Evolutionary conservation across 164 flowering plant species (phyloP).

Genomic region (Sextonia rubra): DNA sequence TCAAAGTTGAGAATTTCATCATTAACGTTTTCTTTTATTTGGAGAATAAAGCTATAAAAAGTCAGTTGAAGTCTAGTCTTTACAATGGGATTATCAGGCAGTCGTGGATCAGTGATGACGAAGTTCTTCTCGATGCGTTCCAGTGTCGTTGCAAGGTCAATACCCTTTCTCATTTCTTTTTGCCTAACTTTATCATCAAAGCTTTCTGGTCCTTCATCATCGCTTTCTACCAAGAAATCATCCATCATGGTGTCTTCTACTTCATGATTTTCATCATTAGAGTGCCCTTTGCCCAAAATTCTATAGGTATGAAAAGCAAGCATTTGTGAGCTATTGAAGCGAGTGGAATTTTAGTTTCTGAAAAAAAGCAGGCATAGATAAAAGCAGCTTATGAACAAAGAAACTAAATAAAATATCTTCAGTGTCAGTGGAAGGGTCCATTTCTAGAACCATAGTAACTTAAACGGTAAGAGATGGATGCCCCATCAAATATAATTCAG

Average conservation of each 20-base stretch:
- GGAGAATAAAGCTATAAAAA: background rate
- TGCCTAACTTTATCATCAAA: conserved; percentile 66
- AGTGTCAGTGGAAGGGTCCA: too few species aligned
- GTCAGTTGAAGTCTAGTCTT: conserved; percentile 17
- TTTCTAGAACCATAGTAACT: too few species aligned
- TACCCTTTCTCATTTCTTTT: conserved; percentile 91
- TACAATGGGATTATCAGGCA: conserved; percentile 99
- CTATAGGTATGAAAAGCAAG: conserved; percentile 26
- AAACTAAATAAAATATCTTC: too few species aligned
- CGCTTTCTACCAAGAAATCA: conserved; percentile 29
- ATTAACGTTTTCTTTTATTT: too few species aligned
- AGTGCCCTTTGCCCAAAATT: conserved; percentile 44
- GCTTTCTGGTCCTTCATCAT: conserved; percentile 64
- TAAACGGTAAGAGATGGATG: too few species aligned
- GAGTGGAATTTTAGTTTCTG: background rate
- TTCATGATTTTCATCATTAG: conserved; percentile 16
- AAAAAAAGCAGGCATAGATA: background rate
- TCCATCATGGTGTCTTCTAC: conserved; percentile 22
- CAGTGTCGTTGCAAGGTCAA: conserved; percentile 95
- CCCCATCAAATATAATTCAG: too few species aligned
- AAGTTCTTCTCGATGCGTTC: conserved; percentile 99
- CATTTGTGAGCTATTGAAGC: background rate
- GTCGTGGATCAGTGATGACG: conserved; percentile 97
- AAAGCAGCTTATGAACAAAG: too few species aligned
- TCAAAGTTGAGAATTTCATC: too few species aligned